These are phyloP conservation scores for Aspergillus bridgeri DNA, from an alignment of 495 filamentous ascomycete species.

Conservation along the genomic window DNA sequence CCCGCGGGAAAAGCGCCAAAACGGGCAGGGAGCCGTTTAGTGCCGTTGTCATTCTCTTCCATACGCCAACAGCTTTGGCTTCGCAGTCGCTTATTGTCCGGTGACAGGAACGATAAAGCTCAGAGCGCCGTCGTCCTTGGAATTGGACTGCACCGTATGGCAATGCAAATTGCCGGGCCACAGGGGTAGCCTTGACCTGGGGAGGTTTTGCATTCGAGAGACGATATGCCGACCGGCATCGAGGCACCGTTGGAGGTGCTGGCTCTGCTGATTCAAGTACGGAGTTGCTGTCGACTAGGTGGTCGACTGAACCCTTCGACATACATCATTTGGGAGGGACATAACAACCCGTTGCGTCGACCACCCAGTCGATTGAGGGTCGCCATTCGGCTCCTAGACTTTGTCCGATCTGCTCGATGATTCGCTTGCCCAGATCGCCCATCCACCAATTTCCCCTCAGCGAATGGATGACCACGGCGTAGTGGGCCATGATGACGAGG, in stretches of 20 bases:
- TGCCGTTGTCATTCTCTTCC: no score
- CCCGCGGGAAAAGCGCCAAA: no score
- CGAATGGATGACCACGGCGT: conserved; percentile 46
- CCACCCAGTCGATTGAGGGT: conserved; percentile 36
- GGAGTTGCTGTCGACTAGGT: not conserved
- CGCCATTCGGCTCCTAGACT: conserved; percentile 30
- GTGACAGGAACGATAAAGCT: no score
- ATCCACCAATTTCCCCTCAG: conserved; percentile 52
- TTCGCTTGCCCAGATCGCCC: conserved; percentile 38
- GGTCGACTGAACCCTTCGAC: not conserved
- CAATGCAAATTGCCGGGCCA: no score
- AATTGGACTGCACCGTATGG: not conserved
- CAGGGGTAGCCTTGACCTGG: no score
- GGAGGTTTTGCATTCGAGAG: not conserved
- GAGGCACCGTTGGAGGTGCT: not conserved
- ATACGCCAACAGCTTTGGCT: no score
- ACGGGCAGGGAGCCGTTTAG: no score
- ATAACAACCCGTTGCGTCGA: conserved; percentile 39
- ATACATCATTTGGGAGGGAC: conserved; percentile 7
- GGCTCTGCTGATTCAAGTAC: not conserved
- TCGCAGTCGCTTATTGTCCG: no score
- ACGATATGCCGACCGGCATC: not conserved
- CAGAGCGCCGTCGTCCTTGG: not conserved
- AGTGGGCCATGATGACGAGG: conserved; percentile 50
- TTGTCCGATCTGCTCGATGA: conserved; percentile 33